A percentile compares a stretch with the other conserved stretches of the same genome.
Conservation (phyloP, 352 stramenopile genomes). For the Phytopythium chamaehyphon region DNA sequence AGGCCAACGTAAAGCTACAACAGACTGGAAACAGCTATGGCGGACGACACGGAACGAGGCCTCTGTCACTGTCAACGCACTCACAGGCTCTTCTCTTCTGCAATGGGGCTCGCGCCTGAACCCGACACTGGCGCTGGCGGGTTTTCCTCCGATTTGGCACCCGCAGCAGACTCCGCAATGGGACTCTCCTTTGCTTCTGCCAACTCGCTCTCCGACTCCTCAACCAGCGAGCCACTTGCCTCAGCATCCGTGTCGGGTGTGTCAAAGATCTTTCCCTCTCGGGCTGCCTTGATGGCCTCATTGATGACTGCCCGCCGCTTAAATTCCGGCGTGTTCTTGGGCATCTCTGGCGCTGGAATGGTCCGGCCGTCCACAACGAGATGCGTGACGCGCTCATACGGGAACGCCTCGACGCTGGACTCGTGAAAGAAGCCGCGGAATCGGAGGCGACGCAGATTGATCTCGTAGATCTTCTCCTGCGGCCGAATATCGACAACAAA, state of each 20-base stretch:
- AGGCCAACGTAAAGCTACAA: background rate
- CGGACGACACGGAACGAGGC: no score
- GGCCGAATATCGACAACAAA: conserved; percentile 58
- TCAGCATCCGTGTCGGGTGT: conserved; percentile 8
- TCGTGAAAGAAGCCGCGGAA: conserved; percentile 77
- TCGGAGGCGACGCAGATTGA: conserved; percentile 72
- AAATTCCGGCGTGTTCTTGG: conserved; percentile 57
- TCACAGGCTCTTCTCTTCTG: conserved; percentile 2
- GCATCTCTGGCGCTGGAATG: conserved; percentile 59
- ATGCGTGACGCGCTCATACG: conserved; percentile 83
- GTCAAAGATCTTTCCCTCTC: conserved; percentile 23
- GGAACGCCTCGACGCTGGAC: conserved; percentile 50
- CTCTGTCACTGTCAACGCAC: background rate
- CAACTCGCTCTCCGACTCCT: no score
- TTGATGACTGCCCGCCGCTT: conserved; percentile 71
- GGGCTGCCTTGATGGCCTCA: conserved; percentile 60
- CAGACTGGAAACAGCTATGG: conserved; percentile 1
- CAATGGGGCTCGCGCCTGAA: conserved; percentile 14
- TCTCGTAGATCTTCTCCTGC: conserved; percentile 72
- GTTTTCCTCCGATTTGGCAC: conserved; percentile 17
- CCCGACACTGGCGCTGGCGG: conserved; percentile 10
- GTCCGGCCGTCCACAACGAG: conserved; percentile 79
- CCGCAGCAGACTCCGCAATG: conserved; percentile 15
- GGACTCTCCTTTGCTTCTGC: conserved; percentile 8
- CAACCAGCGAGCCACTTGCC: no score